These are phyloP conservation scores for Citrus cavaleriei DNA, from an alignment of 345 rosid genomes.

Conservation along the genomic window DNA sequence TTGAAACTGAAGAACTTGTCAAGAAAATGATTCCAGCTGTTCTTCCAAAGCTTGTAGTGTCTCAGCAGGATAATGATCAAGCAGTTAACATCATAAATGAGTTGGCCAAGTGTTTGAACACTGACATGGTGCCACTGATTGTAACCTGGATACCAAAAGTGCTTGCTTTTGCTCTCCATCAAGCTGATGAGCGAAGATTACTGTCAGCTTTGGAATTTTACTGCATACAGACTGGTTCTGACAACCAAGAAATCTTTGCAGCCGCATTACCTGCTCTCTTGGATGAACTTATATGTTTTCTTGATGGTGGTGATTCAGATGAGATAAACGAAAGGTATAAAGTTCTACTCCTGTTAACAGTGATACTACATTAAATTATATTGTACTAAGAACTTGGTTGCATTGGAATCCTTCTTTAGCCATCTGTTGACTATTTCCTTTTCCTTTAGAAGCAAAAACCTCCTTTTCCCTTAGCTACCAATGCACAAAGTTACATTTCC, in stretches of 20 bases:
- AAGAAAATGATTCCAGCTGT: conserved; percentile 76
- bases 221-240: conserved; percentile 72
- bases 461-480: background rate
- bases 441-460: background rate
- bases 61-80: conserved; percentile 59
- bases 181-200: conserved; percentile 54
- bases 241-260: conserved; percentile 82
- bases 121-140: conserved; percentile 64
- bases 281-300: conserved; percentile 89
- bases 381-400: background rate
- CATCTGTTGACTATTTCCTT: background rate
- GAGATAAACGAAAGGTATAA: conserved; percentile 75
- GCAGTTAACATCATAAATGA: conserved; percentile 57
- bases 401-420: background rate
- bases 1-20: conserved; percentile 66
- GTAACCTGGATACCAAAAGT: conserved; percentile 93
- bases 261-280: conserved; percentile 95
- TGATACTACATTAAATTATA: background rate
- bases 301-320: conserved; percentile 61
- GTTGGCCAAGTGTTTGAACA: conserved; percentile 69
- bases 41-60: conserved; percentile 91
- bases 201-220: conserved; percentile 77
- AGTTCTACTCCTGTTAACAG: background rate
- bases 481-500: background rate
- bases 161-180: conserved; percentile 88